Evolutionary conservation across 169 alveolate genomes (phyloP), one percentile per base, ranked within the genome.

Genomic region (Plasmodium falciparum): DNA sequence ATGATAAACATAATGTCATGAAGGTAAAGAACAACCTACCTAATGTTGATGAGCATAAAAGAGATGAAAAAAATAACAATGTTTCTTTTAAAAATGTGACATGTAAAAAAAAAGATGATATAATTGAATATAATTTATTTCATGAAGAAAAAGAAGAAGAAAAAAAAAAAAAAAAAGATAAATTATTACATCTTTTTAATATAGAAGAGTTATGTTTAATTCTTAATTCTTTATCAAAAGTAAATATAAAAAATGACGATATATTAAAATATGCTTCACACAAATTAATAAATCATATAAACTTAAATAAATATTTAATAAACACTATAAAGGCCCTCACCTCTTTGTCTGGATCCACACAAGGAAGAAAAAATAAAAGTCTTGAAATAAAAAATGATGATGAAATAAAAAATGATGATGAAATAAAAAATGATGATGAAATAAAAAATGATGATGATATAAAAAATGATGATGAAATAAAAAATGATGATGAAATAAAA

Each of bases 191-290:
- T 17, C 33, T 58, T 6, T 85, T 85, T 65, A 85, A 39, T 43
- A 59, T 71, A 17, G 92, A 85, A 20, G 92, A 85, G 26, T 29
- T 85, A 39, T 85, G 92, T 65, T 65, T 85, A 24, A 20, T 85
- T 20, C 65, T 85, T 2, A 85, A 85, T 39, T 78, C 92, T 6
- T 24, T 85, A 52, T 52, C 92, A 22, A 85, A 85, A 17, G 92
- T 71, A 3, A 85, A 85, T 33, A 61, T 85, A 43, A 45, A 49
- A 54, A 85, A 85, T 73, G 78, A 85, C 1, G 71, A 71, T n/a
- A 71, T 85, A 22, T 49, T 85, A 43, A 85, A 85, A 24, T 4
- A 71, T 3, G 92, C 92, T 0, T 69, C 88, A 1, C 15, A 71
- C 3, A 85, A 85, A 71, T 29, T 85, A 22, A 71, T 71, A 0